Base-by-base conservation (phyloP, 306 rosid genomes). In the Quercus glauca region DNA sequence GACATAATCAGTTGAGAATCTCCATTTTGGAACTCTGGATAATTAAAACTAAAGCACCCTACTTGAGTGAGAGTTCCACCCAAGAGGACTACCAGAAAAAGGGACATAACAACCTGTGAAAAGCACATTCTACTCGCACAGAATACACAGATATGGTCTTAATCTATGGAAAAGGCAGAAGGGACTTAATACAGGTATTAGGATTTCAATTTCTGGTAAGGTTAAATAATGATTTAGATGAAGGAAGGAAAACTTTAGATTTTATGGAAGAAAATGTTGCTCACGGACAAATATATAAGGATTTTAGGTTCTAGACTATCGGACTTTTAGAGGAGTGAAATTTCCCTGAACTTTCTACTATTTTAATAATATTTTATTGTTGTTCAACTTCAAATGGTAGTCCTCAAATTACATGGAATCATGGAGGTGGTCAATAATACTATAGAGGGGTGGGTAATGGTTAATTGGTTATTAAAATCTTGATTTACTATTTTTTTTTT, bases 31-130 rank as follows among this genome's bases (percentile, higher is more conserved):
- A 87, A 87, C 25, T 5, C 70, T 82, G 86, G 26, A 84, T 79
- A 87, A 41, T 81, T 73, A 85, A 87, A 87, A 9, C 52, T 6
- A 0, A 81, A 73, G 45, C 76, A 59, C 29, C 17, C 26, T 55
- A 79, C 86, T 69, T 76, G 71, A 51, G 65, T 55, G 2, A 81
- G 69, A 79, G 75, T 1, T 57, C 52, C n/a, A 56, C 15, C 53
- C 58, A 84, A 76, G 58, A 84, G 71, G 43, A 60, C 6, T 61
- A 73, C 55, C 25, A 76, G 35, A 4, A 81, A 68, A 5, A 72
- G 83, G 70, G 49, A 76, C 70, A 52, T n/a, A 28, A 35, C 15
- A 63, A 51, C 13, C 76, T 20, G 20, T 45, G 76, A 60, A 67
- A 68, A 45, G 0, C 53, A 26, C 79, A 84, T 23, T 51, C 10